These are phyloP conservation scores for Nicotiana obtusifolia DNA, from an alignment of 257 asterid species.

Conservation along the genomic window DNA sequence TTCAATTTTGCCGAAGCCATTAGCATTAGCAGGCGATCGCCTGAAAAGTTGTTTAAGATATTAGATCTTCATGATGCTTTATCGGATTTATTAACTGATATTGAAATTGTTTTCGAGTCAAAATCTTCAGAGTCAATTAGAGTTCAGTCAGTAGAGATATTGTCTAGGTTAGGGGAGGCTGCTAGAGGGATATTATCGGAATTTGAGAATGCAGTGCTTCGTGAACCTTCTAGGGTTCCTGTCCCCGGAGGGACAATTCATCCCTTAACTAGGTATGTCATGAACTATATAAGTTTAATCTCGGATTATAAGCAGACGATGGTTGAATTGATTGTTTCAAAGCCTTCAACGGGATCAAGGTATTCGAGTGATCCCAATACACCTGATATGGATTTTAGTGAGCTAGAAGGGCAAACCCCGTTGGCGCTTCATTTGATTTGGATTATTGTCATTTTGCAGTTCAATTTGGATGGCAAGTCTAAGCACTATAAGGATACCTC, in stretches of 20 bases:
- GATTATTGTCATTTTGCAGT: slow-evolving; percentile 35
- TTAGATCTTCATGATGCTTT: slow-evolving; percentile 39
- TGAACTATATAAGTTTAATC: slow-evolving; percentile 37
- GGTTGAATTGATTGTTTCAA: slow-evolving; percentile 32
- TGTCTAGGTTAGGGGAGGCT: slow-evolving; percentile 39
- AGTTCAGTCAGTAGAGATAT: slow-evolving; percentile 27
- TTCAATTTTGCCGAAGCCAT: slow-evolving; percentile 45
- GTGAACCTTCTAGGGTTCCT: slow-evolving; percentile 29
- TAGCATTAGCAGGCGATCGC: slow-evolving; percentile 33
- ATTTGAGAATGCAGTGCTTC: slow-evolving; percentile 41
- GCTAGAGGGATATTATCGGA: slow-evolving; percentile 37
- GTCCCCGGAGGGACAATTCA: slow-evolving; percentile 45
- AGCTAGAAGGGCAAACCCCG: slow-evolving; percentile 26
- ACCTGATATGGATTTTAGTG: slow-evolving; percentile 33
- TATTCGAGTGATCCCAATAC: slow-evolving; percentile 24
- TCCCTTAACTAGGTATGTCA: slow-evolving; percentile 47
- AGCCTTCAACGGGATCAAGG: slow-evolving; percentile 32
- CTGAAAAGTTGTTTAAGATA: slow-evolving; percentile 44
- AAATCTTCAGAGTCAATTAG: slow-evolving; percentile 28
- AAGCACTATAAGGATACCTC: slow-evolving; percentile 35
- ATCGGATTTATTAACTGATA: slow-evolving; percentile 24
- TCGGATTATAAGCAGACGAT: slow-evolving; percentile 36
- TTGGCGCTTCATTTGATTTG: slow-evolving; percentile 37
- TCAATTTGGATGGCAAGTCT: slow-evolving; percentile 38
- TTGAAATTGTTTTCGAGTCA: slow-evolving; percentile 30